These are phyloP conservation scores for Sugiyamaella marilandica DNA, from an alignment of 805 yeast species.

Conservation along the genomic window DNA sequence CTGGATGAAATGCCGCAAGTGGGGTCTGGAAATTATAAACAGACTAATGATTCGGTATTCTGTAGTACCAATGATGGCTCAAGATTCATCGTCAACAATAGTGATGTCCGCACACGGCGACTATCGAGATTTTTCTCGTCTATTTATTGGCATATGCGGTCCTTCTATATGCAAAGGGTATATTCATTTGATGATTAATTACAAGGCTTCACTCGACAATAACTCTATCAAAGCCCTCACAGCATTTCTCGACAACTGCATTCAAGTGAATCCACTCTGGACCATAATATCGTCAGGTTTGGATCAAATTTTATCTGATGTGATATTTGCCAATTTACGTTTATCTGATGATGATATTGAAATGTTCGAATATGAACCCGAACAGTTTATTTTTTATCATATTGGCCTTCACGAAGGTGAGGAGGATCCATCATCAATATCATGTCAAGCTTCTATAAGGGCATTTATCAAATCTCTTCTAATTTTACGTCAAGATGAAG, in stretches of 20 bases:
- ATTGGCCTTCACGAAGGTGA: conserved; percentile 55
- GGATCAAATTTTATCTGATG: conserved; percentile 8
- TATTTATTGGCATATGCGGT: conserved; percentile 10
- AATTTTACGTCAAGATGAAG: conserved; percentile 1
- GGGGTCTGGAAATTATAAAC: conserved; percentile 64
- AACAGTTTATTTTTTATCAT: conserved; percentile 71
- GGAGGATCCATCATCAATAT: conserved; percentile 55
- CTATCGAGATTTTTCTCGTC: conserved; percentile 8
- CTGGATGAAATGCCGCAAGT: conserved; percentile 74
- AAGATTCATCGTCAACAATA: not conserved
- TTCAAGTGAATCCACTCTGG: conserved; percentile 14
- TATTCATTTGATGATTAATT: conserved; percentile 5
- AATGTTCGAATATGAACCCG: conserved; percentile 77
- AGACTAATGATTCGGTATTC: conserved; percentile 11
- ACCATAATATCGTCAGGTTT: conserved; percentile 1
- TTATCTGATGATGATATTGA: conserved; percentile 63
- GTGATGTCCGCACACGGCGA: not conserved
- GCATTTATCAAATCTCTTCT: conserved; percentile 7
- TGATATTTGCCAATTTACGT: conserved; percentile 9
- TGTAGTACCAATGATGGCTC: not conserved
- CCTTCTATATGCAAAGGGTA: conserved; percentile 12
- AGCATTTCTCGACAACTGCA: conserved; percentile 10
- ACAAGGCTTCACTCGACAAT: not conserved
- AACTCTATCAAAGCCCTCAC: conserved; percentile 4
- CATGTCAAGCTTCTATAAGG: conserved; percentile 3